Percentiles rank a stretch among this genome's conserved stretches.
Conservation (phyloP, 441 rosid species). For the Pelargonium cotyledonis region DNA sequence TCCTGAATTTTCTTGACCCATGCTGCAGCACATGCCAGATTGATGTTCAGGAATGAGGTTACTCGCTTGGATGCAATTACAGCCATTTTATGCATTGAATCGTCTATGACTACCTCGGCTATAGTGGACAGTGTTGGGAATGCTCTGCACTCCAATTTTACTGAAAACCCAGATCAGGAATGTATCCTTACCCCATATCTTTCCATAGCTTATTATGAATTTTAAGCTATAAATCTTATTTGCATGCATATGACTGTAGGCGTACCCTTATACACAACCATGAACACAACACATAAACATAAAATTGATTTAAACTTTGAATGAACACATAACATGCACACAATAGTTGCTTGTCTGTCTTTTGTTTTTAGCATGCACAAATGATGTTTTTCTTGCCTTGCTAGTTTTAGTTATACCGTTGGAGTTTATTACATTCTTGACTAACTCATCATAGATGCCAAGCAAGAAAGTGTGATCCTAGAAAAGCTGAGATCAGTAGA, state of each 20-base stretch:
- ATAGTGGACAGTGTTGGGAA: conserved; percentile 85
- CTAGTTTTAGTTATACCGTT: background rate
- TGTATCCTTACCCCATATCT: conserved; percentile 59
- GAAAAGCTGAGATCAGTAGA: conserved; percentile 58
- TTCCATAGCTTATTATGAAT: background rate
- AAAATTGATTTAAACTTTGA: background rate
- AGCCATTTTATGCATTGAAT: conserved; percentile 81
- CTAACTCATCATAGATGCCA: conserved; percentile 42
- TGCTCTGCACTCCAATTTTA: conserved; percentile 82
- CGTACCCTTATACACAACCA: background rate
- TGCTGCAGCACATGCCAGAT: conserved; percentile 83
- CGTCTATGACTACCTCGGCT: conserved; percentile 91
- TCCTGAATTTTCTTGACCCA: conserved; percentile 5
- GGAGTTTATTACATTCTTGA: conserved; percentile 28
- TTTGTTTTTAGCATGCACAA: conserved; percentile 6
- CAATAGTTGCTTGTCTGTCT: background rate
- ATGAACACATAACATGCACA: background rate
- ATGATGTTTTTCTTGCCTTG: conserved; percentile 1
- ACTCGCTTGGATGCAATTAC: conserved; percentile 79
- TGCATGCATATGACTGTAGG: background rate
- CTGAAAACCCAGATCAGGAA: conserved; percentile 73
- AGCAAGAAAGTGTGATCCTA: conserved; percentile 72
- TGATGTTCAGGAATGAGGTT: conserved; percentile 93
- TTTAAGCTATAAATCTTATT: background rate
- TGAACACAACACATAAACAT: background rate